Evolutionary conservation across 1,284 basidiomycete genomes (phyloP).

Genomic region (Microbotryomycetes sp.): DNA sequence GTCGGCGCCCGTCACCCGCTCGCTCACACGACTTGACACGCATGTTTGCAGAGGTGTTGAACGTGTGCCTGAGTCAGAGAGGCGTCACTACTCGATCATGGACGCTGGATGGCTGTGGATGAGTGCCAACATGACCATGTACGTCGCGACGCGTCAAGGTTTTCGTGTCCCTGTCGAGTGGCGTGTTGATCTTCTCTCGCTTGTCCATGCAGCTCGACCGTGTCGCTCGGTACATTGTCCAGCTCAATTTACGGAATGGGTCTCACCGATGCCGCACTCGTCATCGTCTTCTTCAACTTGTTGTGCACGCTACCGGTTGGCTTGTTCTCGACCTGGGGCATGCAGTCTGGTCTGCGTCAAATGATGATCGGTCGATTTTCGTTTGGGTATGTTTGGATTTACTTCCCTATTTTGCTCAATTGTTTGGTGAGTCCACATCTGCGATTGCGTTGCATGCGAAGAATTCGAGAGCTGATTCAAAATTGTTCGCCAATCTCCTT

Average conservation of each 20-base stretch:
- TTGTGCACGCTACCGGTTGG: constrained; percentile 45
- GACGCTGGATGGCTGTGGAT: constrained; percentile 20
- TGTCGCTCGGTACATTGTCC: constrained; percentile 67
- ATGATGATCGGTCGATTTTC: constrained; percentile 45
- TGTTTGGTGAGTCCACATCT: constrained; percentile 30
- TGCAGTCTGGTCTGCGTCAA: constrained; percentile 57
- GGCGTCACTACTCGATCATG: constrained; percentile 15
- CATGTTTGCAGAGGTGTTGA: constrained; percentile 18
- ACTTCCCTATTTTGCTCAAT: constrained; percentile 34
- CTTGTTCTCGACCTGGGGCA: constrained; percentile 62
- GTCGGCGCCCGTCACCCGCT: background rate
- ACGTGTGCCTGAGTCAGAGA: constrained; percentile 25
- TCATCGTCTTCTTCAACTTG: constrained; percentile 72
- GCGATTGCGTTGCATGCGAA: background rate
- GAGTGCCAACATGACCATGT: constrained; percentile 27
- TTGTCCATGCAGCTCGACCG: constrained; percentile 50
- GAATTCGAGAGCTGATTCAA: background rate
- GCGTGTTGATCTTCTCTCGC: too few species aligned
- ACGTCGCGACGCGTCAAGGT: background rate
- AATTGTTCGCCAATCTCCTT: too few species aligned
- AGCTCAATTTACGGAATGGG: constrained; percentile 53
- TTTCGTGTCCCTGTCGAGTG: too few species aligned
- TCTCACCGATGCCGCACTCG: constrained; percentile 58
- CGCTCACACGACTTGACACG: background rate
- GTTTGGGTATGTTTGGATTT: constrained; percentile 40